These are phyloP conservation scores for Naganishia friedmannii DNA, from an alignment of 768 basidiomycete genomes.

Conservation along the genomic window DNA sequence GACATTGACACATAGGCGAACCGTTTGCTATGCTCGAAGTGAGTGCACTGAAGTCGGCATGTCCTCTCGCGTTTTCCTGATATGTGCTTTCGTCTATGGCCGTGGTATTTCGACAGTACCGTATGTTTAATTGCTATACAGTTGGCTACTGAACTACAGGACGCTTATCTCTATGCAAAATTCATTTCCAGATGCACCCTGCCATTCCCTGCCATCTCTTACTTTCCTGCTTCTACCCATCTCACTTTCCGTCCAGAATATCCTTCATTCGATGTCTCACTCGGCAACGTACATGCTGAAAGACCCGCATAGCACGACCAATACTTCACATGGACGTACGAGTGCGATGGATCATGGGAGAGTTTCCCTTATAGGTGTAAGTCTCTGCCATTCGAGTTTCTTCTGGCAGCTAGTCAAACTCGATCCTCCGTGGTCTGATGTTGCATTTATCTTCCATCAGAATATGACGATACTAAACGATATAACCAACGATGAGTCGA, in stretches of 20 bases:
- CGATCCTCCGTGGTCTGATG: background rate
- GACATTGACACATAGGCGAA: slow-evolving; percentile 32
- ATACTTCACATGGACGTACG: background rate
- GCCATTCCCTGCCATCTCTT: slow-evolving; percentile 42
- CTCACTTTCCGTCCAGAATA: slow-evolving; percentile 43
- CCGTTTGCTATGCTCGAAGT: slow-evolving; percentile 50
- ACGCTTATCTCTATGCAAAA: background rate
- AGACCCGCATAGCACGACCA: slow-evolving; percentile 25
- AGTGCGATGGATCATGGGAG: slow-evolving; percentile 43
- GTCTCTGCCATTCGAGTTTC: slow-evolving; percentile 15
- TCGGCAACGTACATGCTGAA: slow-evolving; percentile 44
- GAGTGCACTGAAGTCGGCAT: slow-evolving; percentile 2
- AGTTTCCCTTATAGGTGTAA: slow-evolving; percentile 50
- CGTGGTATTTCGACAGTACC: slow-evolving; percentile 24
- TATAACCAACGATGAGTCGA: slow-evolving; percentile 30
- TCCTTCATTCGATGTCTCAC: slow-evolving; percentile 35
- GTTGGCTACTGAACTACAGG: too few relatives aligned
- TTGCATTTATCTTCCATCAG: slow-evolving; percentile 24
- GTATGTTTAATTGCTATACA: slow-evolving; percentile 18
- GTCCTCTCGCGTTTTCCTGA: background rate
- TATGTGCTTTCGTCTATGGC: background rate
- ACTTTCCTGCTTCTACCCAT: slow-evolving; percentile 48
- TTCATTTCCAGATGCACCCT: slow-evolving; percentile 41
- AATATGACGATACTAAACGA: slow-evolving; percentile 43
- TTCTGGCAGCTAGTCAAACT: background rate